phyloP scores from a whole-genome alignment of 257 asterid species.

The Rehmannia glutinosa region DNA sequence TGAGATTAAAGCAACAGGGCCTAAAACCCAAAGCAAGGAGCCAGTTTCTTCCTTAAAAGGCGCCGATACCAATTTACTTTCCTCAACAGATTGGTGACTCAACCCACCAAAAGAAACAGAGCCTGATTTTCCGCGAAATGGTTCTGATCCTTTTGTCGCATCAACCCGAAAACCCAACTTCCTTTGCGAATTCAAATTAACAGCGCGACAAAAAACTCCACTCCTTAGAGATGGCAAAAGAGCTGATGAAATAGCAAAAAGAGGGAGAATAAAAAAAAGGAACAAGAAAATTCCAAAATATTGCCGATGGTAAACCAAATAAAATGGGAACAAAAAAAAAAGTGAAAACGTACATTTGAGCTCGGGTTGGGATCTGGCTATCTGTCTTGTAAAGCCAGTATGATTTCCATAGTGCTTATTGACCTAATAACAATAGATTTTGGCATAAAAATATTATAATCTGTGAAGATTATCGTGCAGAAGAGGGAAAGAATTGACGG shows the following conservation, averaged over 20 bases:
- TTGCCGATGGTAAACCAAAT: not conserved
- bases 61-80: constrained; percentile 55
- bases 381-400: constrained; percentile 15
- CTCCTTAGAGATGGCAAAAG: constrained; percentile 29
- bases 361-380: constrained; percentile 28
- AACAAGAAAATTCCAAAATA: not conserved
- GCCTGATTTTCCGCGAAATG: constrained; percentile 77
- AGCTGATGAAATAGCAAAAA: constrained; percentile 15
- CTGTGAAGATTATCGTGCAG: constrained; percentile 1
- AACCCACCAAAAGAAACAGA: constrained; percentile 71
- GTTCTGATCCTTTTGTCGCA: constrained; percentile 42
- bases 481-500: not conserved
- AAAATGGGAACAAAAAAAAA: not conserved
- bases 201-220: constrained; percentile 23
- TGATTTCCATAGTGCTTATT: constrained; percentile 21
- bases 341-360: constrained; percentile 35
- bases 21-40: constrained; percentile 73
- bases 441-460: not conserved
- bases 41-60: constrained; percentile 61
- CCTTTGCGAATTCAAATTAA: constrained; percentile 32
- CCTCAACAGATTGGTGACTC: constrained; percentile 76
- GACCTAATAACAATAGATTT: constrained; percentile 27
- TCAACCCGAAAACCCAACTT: constrained; percentile 33
- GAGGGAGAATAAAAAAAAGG: not conserved
- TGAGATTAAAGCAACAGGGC: constrained; percentile 74